A percentile compares a stretch with the other conserved stretches of the same genome.
Evolutionary conservation across 1,139 yeast genomes (phyloP).

Genomic region (Cylindricascospora bacillispora): DNA sequence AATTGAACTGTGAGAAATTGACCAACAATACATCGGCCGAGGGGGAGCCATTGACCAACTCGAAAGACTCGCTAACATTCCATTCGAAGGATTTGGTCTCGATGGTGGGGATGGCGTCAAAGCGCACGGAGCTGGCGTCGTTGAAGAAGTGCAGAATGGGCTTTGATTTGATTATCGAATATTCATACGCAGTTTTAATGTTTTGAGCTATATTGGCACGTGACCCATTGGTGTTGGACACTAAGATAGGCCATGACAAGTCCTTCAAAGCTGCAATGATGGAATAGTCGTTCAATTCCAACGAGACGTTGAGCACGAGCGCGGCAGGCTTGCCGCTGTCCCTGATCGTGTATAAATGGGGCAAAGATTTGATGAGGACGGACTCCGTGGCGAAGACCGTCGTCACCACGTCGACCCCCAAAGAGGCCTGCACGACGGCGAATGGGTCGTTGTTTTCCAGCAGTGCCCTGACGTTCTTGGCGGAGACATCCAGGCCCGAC

Average conservation of each 20-base stretch:
- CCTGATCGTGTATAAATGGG: conserved; percentile 39
- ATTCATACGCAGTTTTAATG: conserved; percentile 42
- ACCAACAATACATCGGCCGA: conserved; percentile 35
- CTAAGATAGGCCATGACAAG: conserved; percentile 46
- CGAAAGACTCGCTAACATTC: conserved; percentile 3
- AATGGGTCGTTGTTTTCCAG: too few species aligned
- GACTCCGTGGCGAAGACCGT: conserved; percentile 23
- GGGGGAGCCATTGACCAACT: conserved; percentile 3
- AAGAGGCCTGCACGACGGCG: too few species aligned
- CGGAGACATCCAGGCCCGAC: too few species aligned
- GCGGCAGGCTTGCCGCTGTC: conserved; percentile 25
- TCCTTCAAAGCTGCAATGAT: conserved; percentile 61
- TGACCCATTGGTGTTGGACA: conserved; percentile 16
- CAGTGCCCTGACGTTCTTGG: too few species aligned
- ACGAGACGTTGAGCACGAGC: conserved; percentile 50
- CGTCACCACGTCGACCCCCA: too few species aligned
- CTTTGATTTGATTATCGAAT: conserved; percentile 35
- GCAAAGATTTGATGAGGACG: conserved; percentile 45
- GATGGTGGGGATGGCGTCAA: neutral
- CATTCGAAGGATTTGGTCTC: conserved; percentile 1
- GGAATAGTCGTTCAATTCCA: conserved; percentile 47
- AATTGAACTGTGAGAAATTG: conserved; percentile 46
- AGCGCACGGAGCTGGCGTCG: neutral
- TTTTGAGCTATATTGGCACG: conserved; percentile 28
- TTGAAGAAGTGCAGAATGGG: conserved; percentile 60